Evolutionary conservation across 2,329 filamentous ascomycete genomes (phyloP), one percentile per base, ranked within the genome.

Genomic region (Rutstroemia sp.): DNA sequence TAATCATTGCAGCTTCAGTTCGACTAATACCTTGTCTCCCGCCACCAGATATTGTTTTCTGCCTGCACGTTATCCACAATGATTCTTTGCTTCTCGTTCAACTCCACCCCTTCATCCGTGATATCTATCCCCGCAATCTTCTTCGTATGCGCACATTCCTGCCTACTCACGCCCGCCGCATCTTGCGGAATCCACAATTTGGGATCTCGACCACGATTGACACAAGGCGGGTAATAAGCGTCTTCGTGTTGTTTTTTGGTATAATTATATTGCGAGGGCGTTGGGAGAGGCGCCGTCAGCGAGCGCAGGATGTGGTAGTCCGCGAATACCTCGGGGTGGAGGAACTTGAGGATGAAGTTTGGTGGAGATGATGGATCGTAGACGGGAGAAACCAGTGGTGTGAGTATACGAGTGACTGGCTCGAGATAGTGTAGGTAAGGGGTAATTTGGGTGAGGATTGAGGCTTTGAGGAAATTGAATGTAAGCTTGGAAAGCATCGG

Each of bases 171-270:
- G 9, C 82, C 82, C 46, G 78, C 72, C 8, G 72, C 69, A 64
- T 86, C 82, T 52, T 74, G 75, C n/a, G 82, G 82, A 52, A 78
- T 79, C 82, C 76, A 86, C 59, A 78, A 78, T 79, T 75, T 83
- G 59, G 72, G 80, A 59, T 56, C 53, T 2, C 68, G 74, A 64
- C 63, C 72, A 62, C 72, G 79, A 73, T 69, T 79, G 75, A 79
- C 83, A 64, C 71, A 80, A 0, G 82, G 82, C 62, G 83, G 76
- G 66, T 74, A 77, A 69, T 82, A 86, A 1, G 81, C 82, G 55
- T 81, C 73, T 39, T 58, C 62, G 10, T 67, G 27, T 10, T 74
- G 69, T 66, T 78, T 74, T 7, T 73, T 68, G 65, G 79, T 75
- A 1, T 71, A 67, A 1, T 72, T 57, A 63, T 77, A 73, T 2